Evolutionary conservation across 805 yeast genomes (phyloP).

Genomic region (Tetrapisispora fleetii): DNA sequence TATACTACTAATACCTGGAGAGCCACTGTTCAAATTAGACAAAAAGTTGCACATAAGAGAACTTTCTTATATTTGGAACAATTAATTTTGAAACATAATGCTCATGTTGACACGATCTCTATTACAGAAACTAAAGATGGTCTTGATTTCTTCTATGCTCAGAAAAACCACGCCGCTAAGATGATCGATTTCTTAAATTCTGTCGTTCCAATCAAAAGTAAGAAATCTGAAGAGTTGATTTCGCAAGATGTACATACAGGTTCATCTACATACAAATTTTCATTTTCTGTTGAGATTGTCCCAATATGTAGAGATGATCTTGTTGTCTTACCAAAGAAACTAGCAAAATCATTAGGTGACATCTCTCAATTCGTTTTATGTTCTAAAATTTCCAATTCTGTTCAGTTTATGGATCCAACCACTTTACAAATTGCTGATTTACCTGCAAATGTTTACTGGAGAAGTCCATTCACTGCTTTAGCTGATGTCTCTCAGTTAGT

Average conservation of each 20-base stretch:
- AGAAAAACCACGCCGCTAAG: slow-evolving; percentile 82
- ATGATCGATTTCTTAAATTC: slow-evolving; percentile 84
- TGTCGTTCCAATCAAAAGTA: slow-evolving; percentile 75
- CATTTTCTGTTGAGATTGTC: slow-evolving; percentile 86
- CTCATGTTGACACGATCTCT: slow-evolving; percentile 87
- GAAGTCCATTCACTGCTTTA: slow-evolving; percentile 67
- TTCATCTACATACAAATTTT: slow-evolving; percentile 75
- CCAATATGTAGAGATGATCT: slow-evolving; percentile 96
- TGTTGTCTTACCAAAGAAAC: slow-evolving; percentile 78
- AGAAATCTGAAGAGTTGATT: slow-evolving; percentile 83
- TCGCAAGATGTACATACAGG: slow-evolving; percentile 91
- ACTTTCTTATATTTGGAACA: slow-evolving; percentile 94
- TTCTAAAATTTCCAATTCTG: slow-evolving; percentile 67
- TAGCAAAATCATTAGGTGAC: slow-evolving; percentile 77
- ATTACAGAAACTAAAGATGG: slow-evolving; percentile 93
- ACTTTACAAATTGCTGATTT: slow-evolving; percentile 74
- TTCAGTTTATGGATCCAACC: slow-evolving; percentile 81
- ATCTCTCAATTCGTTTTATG: slow-evolving; percentile 77
- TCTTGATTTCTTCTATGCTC: slow-evolving; percentile 83
- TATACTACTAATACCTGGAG: slow-evolving; percentile 97
- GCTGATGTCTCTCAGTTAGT: slow-evolving; percentile 66
- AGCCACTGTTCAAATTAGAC: slow-evolving; percentile 95
- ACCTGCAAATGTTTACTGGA: slow-evolving; percentile 65
- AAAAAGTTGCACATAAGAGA: slow-evolving; percentile 93
- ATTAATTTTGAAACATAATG: slow-evolving; percentile 82